These are phyloP conservation scores for Wickerhamomyces xylosicus DNA, from an alignment of 805 yeast species.

Conservation along the genomic window DNA sequence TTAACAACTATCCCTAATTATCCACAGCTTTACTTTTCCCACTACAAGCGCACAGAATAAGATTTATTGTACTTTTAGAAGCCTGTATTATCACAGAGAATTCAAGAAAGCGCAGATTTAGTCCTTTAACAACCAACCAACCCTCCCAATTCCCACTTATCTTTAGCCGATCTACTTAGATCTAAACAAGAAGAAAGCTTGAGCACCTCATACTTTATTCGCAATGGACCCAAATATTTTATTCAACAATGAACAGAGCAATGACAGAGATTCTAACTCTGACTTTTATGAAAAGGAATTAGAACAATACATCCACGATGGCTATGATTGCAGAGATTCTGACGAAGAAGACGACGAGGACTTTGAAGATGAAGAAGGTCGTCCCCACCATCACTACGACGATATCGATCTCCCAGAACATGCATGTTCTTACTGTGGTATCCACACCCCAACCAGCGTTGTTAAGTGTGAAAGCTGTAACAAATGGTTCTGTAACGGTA, in stretches of 20 bases:
- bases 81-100: no score
- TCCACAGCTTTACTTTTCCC: no score
- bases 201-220: no score
- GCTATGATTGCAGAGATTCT: conserved; percentile 5
- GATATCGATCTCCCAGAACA: conserved; percentile 23
- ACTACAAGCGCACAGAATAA: no score
- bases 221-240: conserved; percentile 17
- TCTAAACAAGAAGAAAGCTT: no score
- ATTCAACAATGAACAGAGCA: conserved; percentile 8
- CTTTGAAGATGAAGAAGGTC: conserved; percentile 10
- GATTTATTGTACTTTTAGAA: no score
- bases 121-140: no score
- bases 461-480: conserved; percentile 69
- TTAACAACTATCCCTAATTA: not conserved
- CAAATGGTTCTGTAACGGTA: conserved; percentile 86
- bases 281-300: conserved; percentile 1
- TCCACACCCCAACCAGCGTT: conserved; percentile 51
- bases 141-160: no score
- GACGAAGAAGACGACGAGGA: conserved; percentile 9
- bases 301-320: not conserved
- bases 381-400: conserved; percentile 4
- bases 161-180: no score
- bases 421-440: conserved; percentile 66
- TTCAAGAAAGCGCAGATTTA: no score
- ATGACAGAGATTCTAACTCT: not conserved